Evolutionary conservation across 495 filamentous ascomycete genomes (phyloP), one percentile per base, ranked within the genome.

Genomic region (Penicillium maclennaniae): DNA sequence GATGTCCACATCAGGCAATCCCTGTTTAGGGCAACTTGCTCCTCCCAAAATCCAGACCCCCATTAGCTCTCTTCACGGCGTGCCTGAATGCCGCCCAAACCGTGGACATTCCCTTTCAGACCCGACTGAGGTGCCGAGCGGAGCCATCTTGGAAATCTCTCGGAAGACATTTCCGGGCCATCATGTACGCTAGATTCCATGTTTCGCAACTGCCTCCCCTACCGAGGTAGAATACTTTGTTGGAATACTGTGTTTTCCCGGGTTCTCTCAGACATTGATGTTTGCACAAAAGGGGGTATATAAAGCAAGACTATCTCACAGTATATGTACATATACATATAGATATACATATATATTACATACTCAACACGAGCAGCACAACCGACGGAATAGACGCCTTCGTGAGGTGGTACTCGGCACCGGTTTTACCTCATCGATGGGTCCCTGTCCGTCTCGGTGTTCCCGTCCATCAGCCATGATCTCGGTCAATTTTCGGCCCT

Each of bases 261-360:
- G 3, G 1, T 34, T 31, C 10, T 34, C 31, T 14, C 15, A 4
- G 31, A 34, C 31, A 4, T 40, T 14, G 8, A 15, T 28, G 27
- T 16, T 16, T 23, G 25, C 16, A 50, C 44, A 51, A 47, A 16
- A 43, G 28, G 40, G 56, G 57, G 53, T 63, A 60, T 56, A 59
- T 54, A 39, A 52, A 34, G 27, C 4, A 21, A 3, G 28, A 36
- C 10, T 12, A 36, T 20, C 9, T 42, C 39, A 39, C 28, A 7
- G 26, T 23, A 36, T 50, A 25, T 36, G 43, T 39, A 9, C n/a
- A n/a, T n/a, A n/a, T n/a, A n/a, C n/a, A n/a, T n/a, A n/a, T n/a
- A n/a, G n/a, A n/a, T n/a, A n/a, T n/a, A n/a, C n/a, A n/a, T n/a
- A n/a, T n/a, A n/a, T n/a, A n/a, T n/a, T n/a, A n/a, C n/a, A n/a